These are phyloP conservation scores for Leishmania lainsoni DNA, from an alignment of 208 protist species.

Conservation along the genomic window DNA sequence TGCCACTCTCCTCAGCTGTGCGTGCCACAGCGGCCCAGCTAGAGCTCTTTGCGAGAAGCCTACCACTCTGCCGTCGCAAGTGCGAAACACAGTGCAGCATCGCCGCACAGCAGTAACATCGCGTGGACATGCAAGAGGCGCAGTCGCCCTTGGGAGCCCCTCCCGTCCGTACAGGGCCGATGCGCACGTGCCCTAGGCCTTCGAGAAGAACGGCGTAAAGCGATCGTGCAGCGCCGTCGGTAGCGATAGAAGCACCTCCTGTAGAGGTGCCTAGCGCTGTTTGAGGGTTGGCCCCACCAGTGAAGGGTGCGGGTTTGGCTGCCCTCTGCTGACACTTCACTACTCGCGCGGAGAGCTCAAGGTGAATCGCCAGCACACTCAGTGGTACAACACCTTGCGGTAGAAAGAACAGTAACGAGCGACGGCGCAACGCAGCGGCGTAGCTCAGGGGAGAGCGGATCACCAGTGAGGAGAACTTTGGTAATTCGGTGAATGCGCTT, in stretches of 20 bases:
- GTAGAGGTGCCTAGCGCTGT: neutral
- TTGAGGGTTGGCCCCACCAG: neutral
- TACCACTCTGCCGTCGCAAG: neutral
- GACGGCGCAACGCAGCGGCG: constrained; percentile 39
- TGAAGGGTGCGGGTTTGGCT: no score
- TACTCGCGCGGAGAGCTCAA: neutral
- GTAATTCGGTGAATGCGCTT: neutral
- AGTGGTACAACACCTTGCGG: constrained; percentile 37
- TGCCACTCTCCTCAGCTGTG: constrained; percentile 21
- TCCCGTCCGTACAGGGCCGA: neutral
- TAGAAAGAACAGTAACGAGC: constrained; percentile 61
- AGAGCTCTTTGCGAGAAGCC: constrained; percentile 1
- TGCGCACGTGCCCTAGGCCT: neutral
- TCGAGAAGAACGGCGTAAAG: constrained; percentile 4
- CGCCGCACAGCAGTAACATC: neutral
- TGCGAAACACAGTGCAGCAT: constrained; percentile 12
- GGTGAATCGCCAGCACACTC: constrained; percentile 18
- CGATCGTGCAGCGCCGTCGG: neutral
- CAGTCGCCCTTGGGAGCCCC: neutral
- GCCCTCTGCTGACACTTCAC: neutral
- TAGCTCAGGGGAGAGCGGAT: constrained; percentile 12
- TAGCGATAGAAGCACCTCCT: neutral
- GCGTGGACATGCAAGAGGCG: neutral
- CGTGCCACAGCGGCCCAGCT: constrained; percentile 21
- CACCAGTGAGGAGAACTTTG: neutral